These are phyloP conservation scores for Luvunga scandens DNA, from an alignment of 345 rosid genomes.

Conservation along the genomic window DNA sequence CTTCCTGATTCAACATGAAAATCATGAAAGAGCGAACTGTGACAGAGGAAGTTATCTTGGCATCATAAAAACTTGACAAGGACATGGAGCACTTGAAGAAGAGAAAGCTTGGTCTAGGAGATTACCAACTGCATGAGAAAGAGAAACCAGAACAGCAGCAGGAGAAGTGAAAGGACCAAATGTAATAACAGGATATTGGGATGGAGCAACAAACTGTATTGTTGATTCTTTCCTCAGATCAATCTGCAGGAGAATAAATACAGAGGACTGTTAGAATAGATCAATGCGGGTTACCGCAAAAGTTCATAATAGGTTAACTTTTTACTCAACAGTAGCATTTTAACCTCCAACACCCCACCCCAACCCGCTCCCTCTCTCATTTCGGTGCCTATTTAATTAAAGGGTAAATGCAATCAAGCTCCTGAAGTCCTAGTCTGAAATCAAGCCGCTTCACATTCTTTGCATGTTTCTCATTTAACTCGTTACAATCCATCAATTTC, in stretches of 20 bases:
- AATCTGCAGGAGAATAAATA: conserved; percentile 50
- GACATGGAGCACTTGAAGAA: neutral
- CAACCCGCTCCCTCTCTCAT: neutral
- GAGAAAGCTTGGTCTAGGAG: conserved; percentile 9
- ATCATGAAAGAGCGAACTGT: neutral
- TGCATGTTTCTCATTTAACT: neutral
- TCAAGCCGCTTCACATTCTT: neutral
- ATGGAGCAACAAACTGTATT: conserved; percentile 47
- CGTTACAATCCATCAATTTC: neutral
- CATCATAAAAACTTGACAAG: neutral
- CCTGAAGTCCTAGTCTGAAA: neutral
- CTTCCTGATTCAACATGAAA: neutral
- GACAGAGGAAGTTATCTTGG: neutral
- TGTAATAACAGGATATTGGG: conserved; percentile 73
- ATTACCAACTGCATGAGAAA: conserved; percentile 79
- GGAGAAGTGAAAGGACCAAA: conserved; percentile 88
- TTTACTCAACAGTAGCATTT: neutral
- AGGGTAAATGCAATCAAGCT: neutral
- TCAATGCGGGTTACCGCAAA: neutral
- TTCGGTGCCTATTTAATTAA: neutral
- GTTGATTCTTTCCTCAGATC: conserved; percentile 66
- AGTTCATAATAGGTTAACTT: neutral
- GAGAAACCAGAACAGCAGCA: conserved; percentile 58
- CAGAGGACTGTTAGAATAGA: neutral
- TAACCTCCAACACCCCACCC: neutral